Base-by-base conservation (phyloP, 2,329 filamentous ascomycete species). In the Cytospora chrysosperma region DNA sequence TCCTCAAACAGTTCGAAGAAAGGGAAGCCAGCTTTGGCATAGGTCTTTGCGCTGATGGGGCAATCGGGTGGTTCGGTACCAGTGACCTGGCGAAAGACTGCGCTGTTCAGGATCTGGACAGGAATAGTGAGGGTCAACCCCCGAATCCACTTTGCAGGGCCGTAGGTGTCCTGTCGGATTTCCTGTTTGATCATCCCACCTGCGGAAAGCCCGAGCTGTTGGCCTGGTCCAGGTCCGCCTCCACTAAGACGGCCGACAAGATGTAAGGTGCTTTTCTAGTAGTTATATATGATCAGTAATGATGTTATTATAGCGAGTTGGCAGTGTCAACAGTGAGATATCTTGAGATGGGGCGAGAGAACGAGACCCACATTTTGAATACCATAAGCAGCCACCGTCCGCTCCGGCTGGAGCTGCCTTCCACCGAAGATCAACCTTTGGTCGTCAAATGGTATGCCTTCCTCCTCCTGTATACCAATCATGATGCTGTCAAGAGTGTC, bases 61-160 rank as follows among this genome's bases (percentile, higher is more conserved):
- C 70, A 72, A 0, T 64, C 51, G 7, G 76, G 78, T 5, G 75
- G 72, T 0, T 64, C n/a, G 1, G 64, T 52, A 3, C 77, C 77
- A 5, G 77, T 80, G 47, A 78, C 69, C 2, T 65, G 30, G 5
- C 69, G 57, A 68, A 78, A 80, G 15, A 59, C 43, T 0, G 56
- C 58, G 2, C 71, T 72, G 68, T 79, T 76, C 37, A 80, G 70
- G n/a, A 79, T 74, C 59, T 79, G 76, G 0, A 78, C 72, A 37
- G 34, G 19, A 51, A 65, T 43, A 12, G 56, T 17, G 3, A 65
- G 15, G 3, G 37, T 24, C 58, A 63, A 55, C 10, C 37, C 61
- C 1, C 49, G 34, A 12, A 49, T 10, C 26, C 34, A 59, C 13
- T 28, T 57, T 17, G 55, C 17, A 15, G 40, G n/a, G 17, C 15